Evolutionary conservation across 78 protist species (phyloP).

Genomic region (Dictyostelium firmibasis): DNA sequence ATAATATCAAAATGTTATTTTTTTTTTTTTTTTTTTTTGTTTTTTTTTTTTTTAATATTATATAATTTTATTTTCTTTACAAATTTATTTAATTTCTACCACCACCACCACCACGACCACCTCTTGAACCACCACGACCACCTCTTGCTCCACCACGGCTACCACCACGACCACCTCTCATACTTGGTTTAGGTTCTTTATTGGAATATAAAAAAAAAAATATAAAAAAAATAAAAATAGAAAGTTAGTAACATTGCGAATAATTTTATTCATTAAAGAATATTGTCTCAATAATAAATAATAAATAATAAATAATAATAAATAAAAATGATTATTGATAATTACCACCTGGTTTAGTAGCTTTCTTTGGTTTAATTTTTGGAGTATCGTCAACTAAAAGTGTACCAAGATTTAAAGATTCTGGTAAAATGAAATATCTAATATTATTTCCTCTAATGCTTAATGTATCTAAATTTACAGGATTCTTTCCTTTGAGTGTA

Average conservation of each 20-base stretch:
- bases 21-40: too few relatives aligned
- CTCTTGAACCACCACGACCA: slow-evolving; percentile 48
- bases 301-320: background rate
- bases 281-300: too few relatives aligned
- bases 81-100: background rate
- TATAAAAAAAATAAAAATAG: too few relatives aligned
- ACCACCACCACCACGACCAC: slow-evolving; percentile 34
- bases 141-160: slow-evolving; percentile 57
- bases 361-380: slow-evolving; percentile 76
- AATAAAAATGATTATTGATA: background rate
- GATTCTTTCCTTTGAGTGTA: slow-evolving; percentile 92
- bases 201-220: too few relatives aligned
- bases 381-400: slow-evolving; percentile 97
- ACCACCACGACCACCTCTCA: slow-evolving; percentile 69
- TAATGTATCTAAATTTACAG: slow-evolving; percentile 93
- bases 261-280: too few relatives aligned
- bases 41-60: too few relatives aligned
- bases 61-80: background rate
- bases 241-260: too few relatives aligned
- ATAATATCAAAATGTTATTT: too few relatives aligned
- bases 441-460: slow-evolving; percentile 98
- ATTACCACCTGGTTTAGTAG: slow-evolving; percentile 39
- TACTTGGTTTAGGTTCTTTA: background rate
- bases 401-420: slow-evolving; percentile 95
- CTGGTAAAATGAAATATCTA: slow-evolving; percentile 97